Base-by-base conservation (phyloP, 2,329 filamentous ascomycete genomes). In the Microcera coccophila region DNA sequence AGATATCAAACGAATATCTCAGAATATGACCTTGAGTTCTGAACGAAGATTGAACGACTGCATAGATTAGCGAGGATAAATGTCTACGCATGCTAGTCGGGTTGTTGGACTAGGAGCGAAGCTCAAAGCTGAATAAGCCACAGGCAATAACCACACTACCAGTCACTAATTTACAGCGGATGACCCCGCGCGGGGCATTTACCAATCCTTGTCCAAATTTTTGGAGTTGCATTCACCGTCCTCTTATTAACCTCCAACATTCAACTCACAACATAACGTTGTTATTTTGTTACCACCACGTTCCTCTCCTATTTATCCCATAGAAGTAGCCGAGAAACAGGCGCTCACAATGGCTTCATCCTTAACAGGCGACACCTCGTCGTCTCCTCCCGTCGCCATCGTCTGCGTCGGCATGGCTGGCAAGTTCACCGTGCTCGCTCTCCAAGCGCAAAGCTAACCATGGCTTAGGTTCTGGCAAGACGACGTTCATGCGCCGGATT, bases 401-500 rank as follows among this genome's bases (percentile, higher is more conserved):
- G 90, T 97, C 59, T 96, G 90, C 67, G 84, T 98, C 37, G 93
- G 93, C 74, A 97, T 97, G 91, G 93, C 93, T 59, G 91, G 84
- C 84, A 69, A 60, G 71, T 55, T 45, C 32, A 37, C 33, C 35
- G 35, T 12, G 1, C 18, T 33, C 17, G 37, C 3, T 18, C 20
- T n/a, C n/a, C n/a, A n/a, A n/a, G n/a, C n/a, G n/a, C n/a, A n/a
- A n/a, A n/a, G 19, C 35, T 29, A 36, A 42, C 29, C 37, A 17
- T 43, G 28, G 38, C 16, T 16, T 38, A 87, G 85, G 93, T 58
- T 95, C 90, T 14, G 93, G 93, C 60, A 98, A 98, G 74, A 98
- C 93, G n/a, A 98, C 94, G 0, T 98, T 98, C 63, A 97, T 98
- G 91, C 91, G 97, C 65, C 83, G 93, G 60, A 93, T 98, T 60